These are phyloP conservation scores for Pythium biforme DNA, from an alignment of 352 stramenopile species.

Conservation along the genomic window DNA sequence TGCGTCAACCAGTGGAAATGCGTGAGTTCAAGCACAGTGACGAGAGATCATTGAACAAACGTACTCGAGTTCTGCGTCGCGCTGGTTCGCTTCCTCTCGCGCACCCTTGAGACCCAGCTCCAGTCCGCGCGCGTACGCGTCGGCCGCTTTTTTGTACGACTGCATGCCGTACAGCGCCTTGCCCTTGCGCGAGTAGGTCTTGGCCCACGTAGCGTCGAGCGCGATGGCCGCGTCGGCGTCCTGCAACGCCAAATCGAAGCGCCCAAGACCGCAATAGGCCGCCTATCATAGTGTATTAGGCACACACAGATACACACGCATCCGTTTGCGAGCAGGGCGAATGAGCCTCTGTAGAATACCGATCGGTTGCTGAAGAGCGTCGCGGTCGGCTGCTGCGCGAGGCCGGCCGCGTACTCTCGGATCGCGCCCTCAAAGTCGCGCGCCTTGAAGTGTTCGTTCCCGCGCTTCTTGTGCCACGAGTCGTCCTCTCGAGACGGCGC, in stretches of 20 bases:
- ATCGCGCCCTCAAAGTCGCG: constrained; percentile 55
- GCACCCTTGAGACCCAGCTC: constrained; percentile 73
- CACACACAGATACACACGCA: too few species aligned
- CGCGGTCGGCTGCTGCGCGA: constrained; percentile 48
- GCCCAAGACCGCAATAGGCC: constrained; percentile 59
- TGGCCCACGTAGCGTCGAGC: constrained; percentile 59
- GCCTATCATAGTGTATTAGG: too few species aligned
- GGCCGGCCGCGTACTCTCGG: constrained; percentile 62
- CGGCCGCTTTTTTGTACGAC: constrained; percentile 62
- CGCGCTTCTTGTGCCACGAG: constrained; percentile 62
- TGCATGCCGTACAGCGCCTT: constrained; percentile 74
- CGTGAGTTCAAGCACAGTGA: not conserved
- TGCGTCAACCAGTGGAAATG: too few species aligned
- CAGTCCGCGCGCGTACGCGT: constrained; percentile 71
- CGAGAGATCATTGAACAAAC: too few species aligned
- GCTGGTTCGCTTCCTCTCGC: constrained; percentile 57
- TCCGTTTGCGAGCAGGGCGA: too few species aligned
- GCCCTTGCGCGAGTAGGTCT: constrained; percentile 66
- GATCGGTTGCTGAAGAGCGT: constrained; percentile 83
- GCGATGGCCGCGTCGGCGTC: constrained; percentile 64
- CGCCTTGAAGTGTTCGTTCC: constrained; percentile 64
- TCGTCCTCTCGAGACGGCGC: constrained; percentile 59
- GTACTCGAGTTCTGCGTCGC: constrained; percentile 73
- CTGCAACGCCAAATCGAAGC: constrained; percentile 44
- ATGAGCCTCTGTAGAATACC: too few species aligned